These are phyloP conservation scores for Debaryomyces psychrophilus DNA, from an alignment of 1,139 yeast species.

Conservation along the genomic window DNA sequence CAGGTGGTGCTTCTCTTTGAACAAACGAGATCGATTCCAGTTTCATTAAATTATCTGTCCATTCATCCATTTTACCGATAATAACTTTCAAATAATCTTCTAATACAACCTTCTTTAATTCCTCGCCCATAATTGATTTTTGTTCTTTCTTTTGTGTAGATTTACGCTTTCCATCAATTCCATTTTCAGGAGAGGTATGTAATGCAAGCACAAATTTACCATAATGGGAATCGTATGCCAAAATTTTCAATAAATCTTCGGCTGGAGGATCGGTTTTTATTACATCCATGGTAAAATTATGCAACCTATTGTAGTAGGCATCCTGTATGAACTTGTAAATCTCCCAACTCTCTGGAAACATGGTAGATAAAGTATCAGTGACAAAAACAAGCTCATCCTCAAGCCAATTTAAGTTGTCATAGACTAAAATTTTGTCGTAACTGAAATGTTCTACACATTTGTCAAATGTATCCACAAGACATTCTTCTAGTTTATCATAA, in stretches of 20 bases:
- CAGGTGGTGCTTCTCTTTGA: conserved; percentile 72
- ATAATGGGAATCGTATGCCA: conserved; percentile 78
- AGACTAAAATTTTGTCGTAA: conserved; percentile 57
- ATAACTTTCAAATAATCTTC: conserved; percentile 76
- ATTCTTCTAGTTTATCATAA: conserved; percentile 58
- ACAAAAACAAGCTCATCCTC: conserved; percentile 77
- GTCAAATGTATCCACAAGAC: conserved; percentile 66
- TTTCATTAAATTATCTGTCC: conserved; percentile 69
- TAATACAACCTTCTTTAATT: conserved; percentile 59
- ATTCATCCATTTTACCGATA: conserved; percentile 73
- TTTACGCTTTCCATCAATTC: conserved; percentile 41
- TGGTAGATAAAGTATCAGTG: conserved; percentile 56
- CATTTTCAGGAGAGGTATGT: conserved; percentile 19
- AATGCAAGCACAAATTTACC: conserved; percentile 38
- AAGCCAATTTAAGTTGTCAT: conserved; percentile 80
- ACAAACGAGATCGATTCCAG: conserved; percentile 67
- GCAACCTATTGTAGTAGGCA: conserved; percentile 70
- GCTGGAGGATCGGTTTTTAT: conserved; percentile 77
- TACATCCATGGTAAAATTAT: conserved; percentile 61
- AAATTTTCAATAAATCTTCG: conserved; percentile 59
- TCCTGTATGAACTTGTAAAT: conserved; percentile 63
- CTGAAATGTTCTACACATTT: conserved; percentile 64
- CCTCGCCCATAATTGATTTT: conserved; percentile 68
- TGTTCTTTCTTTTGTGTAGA: conserved; percentile 45
- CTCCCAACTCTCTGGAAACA: conserved; percentile 75